Conservation (phyloP, 768 basidiomycete species). For the Leccinum pellstonianum region DNA sequence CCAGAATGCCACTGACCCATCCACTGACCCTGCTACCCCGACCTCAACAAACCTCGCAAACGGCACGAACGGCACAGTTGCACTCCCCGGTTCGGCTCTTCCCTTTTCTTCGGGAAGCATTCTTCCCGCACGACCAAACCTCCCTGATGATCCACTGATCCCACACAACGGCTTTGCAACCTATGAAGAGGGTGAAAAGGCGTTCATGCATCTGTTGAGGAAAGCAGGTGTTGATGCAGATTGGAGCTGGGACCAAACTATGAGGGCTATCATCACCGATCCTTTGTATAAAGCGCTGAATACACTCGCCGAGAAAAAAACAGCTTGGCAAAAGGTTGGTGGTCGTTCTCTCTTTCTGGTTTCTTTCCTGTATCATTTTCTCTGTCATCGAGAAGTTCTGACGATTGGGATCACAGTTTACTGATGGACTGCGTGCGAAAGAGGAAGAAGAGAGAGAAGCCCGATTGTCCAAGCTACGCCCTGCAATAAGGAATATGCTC, state of each 20-base stretch:
- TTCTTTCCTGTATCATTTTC: background rate
- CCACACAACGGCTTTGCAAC: slow-evolving; percentile 89
- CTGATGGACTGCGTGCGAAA: slow-evolving; percentile 69
- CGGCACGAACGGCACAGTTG: slow-evolving; percentile 42
- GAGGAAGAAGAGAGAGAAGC: slow-evolving; percentile 86
- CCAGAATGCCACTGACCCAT: slow-evolving; percentile 40
- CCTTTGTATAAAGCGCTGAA: slow-evolving; percentile 94
- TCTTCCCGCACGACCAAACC: slow-evolving; percentile 70
- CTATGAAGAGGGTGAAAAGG: slow-evolving; percentile 88
- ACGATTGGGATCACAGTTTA: slow-evolving; percentile 48
- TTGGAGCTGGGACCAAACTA: slow-evolving; percentile 98
- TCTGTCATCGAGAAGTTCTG: slow-evolving; percentile 1
- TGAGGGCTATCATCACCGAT: slow-evolving; percentile 97
- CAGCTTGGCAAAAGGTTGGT: slow-evolving; percentile 87
- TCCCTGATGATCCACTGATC: slow-evolving; percentile 85
- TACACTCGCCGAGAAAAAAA: slow-evolving; percentile 92
- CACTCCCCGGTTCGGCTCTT: slow-evolving; percentile 53
- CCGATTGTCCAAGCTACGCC: slow-evolving; percentile 80
- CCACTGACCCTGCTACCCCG: slow-evolving; percentile 42
- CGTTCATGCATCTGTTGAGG: slow-evolving; percentile 85
- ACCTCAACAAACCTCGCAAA: slow-evolving; percentile 45
- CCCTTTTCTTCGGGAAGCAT: slow-evolving; percentile 62
- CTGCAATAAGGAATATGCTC: slow-evolving; percentile 82
- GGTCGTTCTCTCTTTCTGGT: background rate
- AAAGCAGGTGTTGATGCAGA: slow-evolving; percentile 88